phyloP scores from a whole-genome alignment of 2,329 filamentous ascomycete species.

The Pestalotiopsis sp. region DNA sequence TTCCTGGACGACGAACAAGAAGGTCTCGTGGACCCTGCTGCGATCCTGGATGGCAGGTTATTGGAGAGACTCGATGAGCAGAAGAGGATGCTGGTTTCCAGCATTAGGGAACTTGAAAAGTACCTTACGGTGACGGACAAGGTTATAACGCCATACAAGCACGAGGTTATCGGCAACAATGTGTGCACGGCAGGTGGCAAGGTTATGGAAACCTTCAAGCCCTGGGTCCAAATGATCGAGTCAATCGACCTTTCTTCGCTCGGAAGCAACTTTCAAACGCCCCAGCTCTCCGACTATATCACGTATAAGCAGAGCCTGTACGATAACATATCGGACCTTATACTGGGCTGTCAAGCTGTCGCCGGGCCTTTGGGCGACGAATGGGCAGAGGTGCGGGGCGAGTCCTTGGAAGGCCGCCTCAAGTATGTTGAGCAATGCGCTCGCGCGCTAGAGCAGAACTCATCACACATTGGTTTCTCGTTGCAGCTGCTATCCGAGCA shows the following conservation, averaged over 20 bases:
- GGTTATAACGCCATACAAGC: conserved; percentile 74
- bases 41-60: conserved; percentile 72
- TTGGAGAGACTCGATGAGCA: conserved; percentile 84
- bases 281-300: conserved; percentile 83
- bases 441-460: conserved; percentile 80
- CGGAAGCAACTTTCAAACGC: conserved; percentile 76
- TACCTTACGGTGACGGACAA: conserved; percentile 77
- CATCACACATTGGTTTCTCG: conserved; percentile 84
- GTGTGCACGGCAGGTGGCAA: conserved; percentile 77
- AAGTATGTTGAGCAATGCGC: conserved; percentile 77
- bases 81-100: conserved; percentile 80
- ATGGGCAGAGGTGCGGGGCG: conserved; percentile 90
- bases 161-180: conserved; percentile 78
- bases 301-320: conserved; percentile 92
- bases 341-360: conserved; percentile 87
- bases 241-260: conserved; percentile 85
- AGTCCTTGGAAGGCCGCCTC: conserved; percentile 83
- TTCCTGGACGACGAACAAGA: conserved; percentile 81
- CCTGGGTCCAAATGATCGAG: conserved; percentile 87
- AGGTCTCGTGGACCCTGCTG: conserved; percentile 67
- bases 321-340: conserved; percentile 86
- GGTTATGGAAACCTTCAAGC: conserved; percentile 84
- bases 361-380: conserved; percentile 90
- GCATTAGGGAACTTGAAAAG: conserved; percentile 85
- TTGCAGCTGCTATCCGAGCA: conserved; percentile 85